Conservation (phyloP, 495 filamentous ascomycete genomes). For the Podospora tetraspora region DNA sequence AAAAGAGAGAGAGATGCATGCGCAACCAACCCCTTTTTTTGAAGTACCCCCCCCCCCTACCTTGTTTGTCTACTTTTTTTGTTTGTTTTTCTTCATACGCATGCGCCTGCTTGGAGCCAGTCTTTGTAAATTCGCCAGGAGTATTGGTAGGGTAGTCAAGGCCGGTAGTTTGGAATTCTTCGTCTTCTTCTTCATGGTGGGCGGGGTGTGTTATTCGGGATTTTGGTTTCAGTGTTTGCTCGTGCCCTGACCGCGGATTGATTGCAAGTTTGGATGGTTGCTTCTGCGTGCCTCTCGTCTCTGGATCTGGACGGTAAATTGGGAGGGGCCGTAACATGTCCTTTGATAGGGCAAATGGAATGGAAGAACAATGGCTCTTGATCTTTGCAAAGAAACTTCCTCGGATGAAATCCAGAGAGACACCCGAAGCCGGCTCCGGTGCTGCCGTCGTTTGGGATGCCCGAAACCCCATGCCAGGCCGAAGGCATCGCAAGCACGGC, state of each 20-base stretch:
- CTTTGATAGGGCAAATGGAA: background rate
- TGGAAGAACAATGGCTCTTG: background rate
- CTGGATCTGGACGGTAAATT: background rate
- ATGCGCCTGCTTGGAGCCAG: background rate
- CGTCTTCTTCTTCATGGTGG: background rate
- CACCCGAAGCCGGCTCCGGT: background rate
- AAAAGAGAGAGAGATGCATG: background rate
- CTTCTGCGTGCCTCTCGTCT: no score
- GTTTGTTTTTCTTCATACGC: background rate
- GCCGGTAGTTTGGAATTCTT: background rate
- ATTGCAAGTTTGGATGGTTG: no score
- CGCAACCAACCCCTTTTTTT: background rate
- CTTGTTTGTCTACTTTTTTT: background rate
- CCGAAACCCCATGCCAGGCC: background rate
- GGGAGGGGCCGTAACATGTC: background rate
- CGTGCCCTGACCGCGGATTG: background rate
- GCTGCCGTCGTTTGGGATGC: background rate
- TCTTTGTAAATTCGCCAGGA: background rate
- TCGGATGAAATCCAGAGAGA: background rate
- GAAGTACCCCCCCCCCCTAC: background rate
- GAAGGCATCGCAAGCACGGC: background rate
- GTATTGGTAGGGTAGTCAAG: background rate
- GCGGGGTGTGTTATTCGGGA: background rate
- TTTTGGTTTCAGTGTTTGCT: background rate
- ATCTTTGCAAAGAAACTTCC: background rate